Percentiles rank a stretch among this genome's conserved stretches.
Evolutionary conservation across 2,329 filamentous ascomycete genomes (phyloP).

Genomic region (Annulohypoxylon truncatum): DNA sequence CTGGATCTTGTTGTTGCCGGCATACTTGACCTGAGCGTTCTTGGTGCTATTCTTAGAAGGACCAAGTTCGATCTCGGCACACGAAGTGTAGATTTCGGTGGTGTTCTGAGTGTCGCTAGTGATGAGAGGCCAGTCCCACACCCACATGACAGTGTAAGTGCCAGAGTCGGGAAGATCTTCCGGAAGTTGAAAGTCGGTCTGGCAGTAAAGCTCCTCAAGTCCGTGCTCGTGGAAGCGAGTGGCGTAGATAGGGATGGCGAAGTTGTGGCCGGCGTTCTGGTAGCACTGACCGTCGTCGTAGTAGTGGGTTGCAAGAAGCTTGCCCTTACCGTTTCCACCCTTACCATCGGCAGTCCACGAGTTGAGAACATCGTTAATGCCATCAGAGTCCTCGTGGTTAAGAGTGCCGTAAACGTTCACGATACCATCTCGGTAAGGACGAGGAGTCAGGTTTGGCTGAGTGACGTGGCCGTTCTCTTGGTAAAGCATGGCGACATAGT

Average conservation of each 20-base stretch:
- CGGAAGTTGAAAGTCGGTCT: conserved; percentile 83
- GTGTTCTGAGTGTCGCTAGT: conserved; percentile 56
- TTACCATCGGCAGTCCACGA: conserved; percentile 83
- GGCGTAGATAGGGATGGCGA: conserved; percentile 60
- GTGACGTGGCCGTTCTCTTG: conserved; percentile 83
- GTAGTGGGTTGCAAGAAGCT: conserved; percentile 79
- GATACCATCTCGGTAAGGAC: conserved; percentile 71
- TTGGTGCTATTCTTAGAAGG: conserved; percentile 45
- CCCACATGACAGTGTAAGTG: conserved; percentile 89
- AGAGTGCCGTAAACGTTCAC: conserved; percentile 80
- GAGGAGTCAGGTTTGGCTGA: conserved; percentile 67
- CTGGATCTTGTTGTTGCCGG: conserved; percentile 45
- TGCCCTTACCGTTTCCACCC: conserved; percentile 82
- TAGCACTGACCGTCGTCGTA: conserved; percentile 95
- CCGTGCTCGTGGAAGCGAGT: conserved; percentile 69
- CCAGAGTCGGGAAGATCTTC: conserved; percentile 69
- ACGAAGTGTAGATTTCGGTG: conserved; percentile 70
- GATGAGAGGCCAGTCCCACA: conserved; percentile 90
- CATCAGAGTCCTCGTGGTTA: conserved; percentile 59
- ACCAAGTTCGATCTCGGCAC: conserved; percentile 53
- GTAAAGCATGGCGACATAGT: conserved; percentile 74
- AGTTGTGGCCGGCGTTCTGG: conserved; percentile 61
- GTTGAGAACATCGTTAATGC: conserved; percentile 68
- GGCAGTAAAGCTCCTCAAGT: conserved; percentile 77
- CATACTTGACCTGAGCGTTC: conserved; percentile 56